A percentile compares a stretch with the other conserved stretches of the same genome.
phyloP scores from a whole-genome alignment of 1,284 basidiomycete species.

The Veloboletus limbatus region DNA sequence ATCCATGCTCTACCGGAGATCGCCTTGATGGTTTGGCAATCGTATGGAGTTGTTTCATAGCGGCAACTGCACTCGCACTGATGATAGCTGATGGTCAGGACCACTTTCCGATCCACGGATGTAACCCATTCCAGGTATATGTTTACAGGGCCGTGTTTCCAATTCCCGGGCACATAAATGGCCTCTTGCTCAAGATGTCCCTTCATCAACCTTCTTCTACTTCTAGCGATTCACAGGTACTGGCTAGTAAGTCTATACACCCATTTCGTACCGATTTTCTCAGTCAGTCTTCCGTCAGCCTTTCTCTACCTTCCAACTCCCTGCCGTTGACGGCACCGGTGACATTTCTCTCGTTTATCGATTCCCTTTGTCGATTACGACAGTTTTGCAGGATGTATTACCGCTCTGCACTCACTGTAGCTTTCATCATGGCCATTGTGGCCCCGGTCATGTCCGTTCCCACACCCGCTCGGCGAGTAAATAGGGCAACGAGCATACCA shows the following conservation, averaged over 20 bases:
- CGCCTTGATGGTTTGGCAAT: too few species aligned
- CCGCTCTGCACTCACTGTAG: background rate
- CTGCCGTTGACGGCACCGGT: constrained; percentile 13
- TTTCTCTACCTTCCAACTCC: constrained; percentile 9
- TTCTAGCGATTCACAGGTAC: background rate
- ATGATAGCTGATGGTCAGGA: too few species aligned
- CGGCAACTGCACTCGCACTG: too few species aligned
- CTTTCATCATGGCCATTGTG: constrained; percentile 4
- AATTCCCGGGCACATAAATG: too few species aligned
- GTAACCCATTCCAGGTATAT: too few species aligned
- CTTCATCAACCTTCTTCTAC: background rate
- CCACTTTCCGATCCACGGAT: too few species aligned
- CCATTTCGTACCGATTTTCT: too few species aligned
- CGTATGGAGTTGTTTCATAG: too few species aligned
- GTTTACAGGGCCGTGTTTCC: too few species aligned
- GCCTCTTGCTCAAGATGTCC: too few species aligned
- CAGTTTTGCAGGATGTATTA: constrained; percentile 9
- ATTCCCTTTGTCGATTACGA: constrained; percentile 1
- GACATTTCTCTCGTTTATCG: constrained; percentile 5
- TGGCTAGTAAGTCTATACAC: background rate
- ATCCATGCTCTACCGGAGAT: too few species aligned
- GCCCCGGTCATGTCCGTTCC: constrained; percentile 12
- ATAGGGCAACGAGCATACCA: background rate
- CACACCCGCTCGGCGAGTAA: constrained; percentile 1
- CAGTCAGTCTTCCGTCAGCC: too few species aligned